phyloP scores from a whole-genome alignment of 352 stramenopile species.

The Phytophthora meadii region DNA sequence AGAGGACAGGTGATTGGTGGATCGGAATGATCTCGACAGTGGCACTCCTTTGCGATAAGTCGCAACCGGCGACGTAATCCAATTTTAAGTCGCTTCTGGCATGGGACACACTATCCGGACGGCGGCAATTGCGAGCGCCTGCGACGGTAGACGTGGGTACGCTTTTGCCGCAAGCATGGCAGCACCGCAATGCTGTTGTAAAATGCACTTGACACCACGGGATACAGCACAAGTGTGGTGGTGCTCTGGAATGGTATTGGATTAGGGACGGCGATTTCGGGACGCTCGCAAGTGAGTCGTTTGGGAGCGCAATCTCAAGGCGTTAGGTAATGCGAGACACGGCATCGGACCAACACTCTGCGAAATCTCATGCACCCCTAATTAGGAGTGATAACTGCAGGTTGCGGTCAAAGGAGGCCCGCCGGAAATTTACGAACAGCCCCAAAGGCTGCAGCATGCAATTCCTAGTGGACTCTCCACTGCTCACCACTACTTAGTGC shows the following conservation, averaged over 20 bases:
- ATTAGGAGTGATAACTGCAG: slow-evolving; percentile 9
- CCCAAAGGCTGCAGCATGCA: neutral
- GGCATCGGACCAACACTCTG: neutral
- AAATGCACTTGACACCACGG: neutral
- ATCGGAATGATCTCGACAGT: no score
- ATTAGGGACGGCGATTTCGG: neutral
- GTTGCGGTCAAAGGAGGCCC: neutral
- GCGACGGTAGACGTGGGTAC: slow-evolving; percentile 12
- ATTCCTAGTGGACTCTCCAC: no score
- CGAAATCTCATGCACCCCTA: no score
- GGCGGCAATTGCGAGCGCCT: neutral
- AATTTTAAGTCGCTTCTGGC: slow-evolving; percentile 13
- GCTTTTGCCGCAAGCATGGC: slow-evolving; percentile 11
- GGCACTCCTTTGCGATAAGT: no score
- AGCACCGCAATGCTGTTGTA: neutral
- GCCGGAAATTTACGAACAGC: slow-evolving; percentile 8
- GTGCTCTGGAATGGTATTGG: neutral
- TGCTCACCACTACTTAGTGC: neutral
- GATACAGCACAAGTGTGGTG: neutral
- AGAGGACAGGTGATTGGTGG: no score
- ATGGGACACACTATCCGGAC: slow-evolving; percentile 9
- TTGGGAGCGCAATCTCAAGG: slow-evolving; percentile 11
- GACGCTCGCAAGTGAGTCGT: neutral
- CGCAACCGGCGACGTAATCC: no score
- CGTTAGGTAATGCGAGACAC: slow-evolving; percentile 25